Conservation (phyloP, 768 basidiomycete genomes). For the Mrakia gelida region DNA sequence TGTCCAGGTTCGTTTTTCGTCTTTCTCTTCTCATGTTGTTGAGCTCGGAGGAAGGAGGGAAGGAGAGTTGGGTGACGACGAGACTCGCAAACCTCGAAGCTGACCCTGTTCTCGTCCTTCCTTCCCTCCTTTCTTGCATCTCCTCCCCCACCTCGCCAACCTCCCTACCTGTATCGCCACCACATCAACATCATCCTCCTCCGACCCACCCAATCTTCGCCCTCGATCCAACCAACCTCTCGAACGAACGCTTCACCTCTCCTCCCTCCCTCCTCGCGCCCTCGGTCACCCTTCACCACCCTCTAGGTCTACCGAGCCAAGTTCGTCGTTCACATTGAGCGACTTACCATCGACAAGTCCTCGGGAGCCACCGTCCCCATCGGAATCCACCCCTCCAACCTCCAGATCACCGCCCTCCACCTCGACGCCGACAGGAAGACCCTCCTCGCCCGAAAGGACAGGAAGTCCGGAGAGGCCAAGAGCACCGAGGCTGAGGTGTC, state of each 20-base stretch:
- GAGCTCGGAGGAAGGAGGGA: background rate
- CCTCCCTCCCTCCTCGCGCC: background rate
- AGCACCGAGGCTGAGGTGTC: conserved; percentile 11
- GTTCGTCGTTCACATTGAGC: conserved; percentile 98
- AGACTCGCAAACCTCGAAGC: background rate
- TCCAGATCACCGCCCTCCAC: conserved; percentile 88
- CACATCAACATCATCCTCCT: background rate
- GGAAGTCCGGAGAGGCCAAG: conserved; percentile 25
- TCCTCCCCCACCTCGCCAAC: background rate
- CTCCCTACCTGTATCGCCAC: background rate
- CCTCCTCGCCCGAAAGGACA: conserved; percentile 31
- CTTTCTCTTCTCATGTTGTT: background rate
- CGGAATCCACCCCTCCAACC: conserved; percentile 94
- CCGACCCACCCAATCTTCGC: too few species aligned
- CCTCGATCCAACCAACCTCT: background rate
- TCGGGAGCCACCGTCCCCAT: conserved; percentile 91
- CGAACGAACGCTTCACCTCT: background rate
- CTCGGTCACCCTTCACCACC: background rate
- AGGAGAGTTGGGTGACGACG: background rate
- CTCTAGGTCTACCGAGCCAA: conserved; percentile 94
- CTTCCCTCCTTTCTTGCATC: background rate
- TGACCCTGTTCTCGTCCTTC: conserved; percentile 5
- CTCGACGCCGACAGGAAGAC: conserved; percentile 71
- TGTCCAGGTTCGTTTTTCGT: conserved; percentile 51
- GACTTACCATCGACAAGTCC: conserved; percentile 94